phyloP scores from a whole-genome alignment of 345 rosid genomes.

The thale cress (Arabidopsis thaliana) region TAIR10.1 NC_003075.7:16147501-16148000 shows the following conservation, averaged over 20 bases:
- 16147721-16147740: slow-evolving; percentile 34
- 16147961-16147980: background rate
- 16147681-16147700: slow-evolving; percentile 45
- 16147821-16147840: slow-evolving; percentile 21
- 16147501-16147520: background rate
- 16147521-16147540: background rate
- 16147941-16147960: too few species aligned
- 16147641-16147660: slow-evolving; percentile 23
- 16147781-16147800: slow-evolving; percentile 44
- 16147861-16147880: slow-evolving; percentile 47
- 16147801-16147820: slow-evolving; percentile 26
- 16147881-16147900: background rate
- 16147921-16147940: too few species aligned
- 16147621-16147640: slow-evolving; percentile 20
- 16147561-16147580: background rate
- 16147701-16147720: slow-evolving; percentile 26
- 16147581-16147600: background rate
- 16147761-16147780: slow-evolving; percentile 49
- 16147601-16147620: slow-evolving; percentile 31
- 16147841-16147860: slow-evolving; percentile 53
- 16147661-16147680: slow-evolving; percentile 8
- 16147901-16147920: background rate
- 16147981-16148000: background rate
- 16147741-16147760: slow-evolving; percentile 54
- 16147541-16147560: background rate